Evolutionary conservation across 2,329 filamentous ascomycete genomes (phyloP).

Genomic region (Tricladium varicosporioides): DNA sequence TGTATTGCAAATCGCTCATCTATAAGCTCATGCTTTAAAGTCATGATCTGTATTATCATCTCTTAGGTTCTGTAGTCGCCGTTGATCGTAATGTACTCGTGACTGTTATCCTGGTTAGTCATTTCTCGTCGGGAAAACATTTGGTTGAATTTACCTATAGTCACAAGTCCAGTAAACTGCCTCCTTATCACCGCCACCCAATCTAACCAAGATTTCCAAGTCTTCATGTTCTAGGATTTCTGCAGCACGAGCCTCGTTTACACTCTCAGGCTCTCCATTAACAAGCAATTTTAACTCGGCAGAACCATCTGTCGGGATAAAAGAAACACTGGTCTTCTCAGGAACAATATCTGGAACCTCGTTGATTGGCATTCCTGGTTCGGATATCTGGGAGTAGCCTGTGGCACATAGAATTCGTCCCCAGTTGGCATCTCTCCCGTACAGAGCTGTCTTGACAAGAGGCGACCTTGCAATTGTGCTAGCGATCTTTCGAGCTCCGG

Average conservation of each 20-base stretch:
- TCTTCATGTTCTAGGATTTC: constrained; percentile 78
- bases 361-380: constrained; percentile 53
- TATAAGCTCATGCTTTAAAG: background rate
- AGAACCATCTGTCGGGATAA: constrained; percentile 75
- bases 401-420: constrained; percentile 93
- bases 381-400: constrained; percentile 70
- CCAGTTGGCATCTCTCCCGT: constrained; percentile 98
- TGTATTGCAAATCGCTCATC: background rate
- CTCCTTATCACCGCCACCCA: constrained; percentile 68
- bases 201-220: constrained; percentile 71
- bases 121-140: background rate
- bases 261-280: constrained; percentile 74
- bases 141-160: constrained; percentile 64
- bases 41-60: background rate
- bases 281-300: constrained; percentile 74
- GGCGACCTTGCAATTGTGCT: constrained; percentile 87
- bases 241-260: constrained; percentile 73
- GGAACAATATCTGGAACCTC: constrained; percentile 65
- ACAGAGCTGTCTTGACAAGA: constrained; percentile 94
- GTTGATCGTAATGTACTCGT: constrained; percentile 67
- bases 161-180: constrained; percentile 84
- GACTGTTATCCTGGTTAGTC: constrained; percentile 39
- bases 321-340: constrained; percentile 73
- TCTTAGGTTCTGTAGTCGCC: constrained; percentile 63
- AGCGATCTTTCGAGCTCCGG: constrained; percentile 75